Evolutionary conservation across 108 stramenopile species (phyloP).

Genomic region (Conticribra weissflogii): DNA sequence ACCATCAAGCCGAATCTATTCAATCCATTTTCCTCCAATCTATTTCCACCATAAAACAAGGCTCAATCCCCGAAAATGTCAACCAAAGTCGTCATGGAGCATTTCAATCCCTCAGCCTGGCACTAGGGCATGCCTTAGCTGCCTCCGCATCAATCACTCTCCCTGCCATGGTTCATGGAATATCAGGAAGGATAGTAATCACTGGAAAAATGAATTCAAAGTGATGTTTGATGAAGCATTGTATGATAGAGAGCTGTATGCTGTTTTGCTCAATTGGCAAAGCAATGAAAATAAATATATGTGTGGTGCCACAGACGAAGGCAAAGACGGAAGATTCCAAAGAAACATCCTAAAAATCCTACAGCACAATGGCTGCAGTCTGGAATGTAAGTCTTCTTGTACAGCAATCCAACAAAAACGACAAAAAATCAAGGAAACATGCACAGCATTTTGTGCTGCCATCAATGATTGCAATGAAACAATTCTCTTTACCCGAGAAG

Average conservation of each 20-base stretch:
- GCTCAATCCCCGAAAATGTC: no score
- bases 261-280: neutral
- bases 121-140: conserved; percentile 21
- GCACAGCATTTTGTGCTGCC: conserved; percentile 17
- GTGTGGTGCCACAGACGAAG: neutral
- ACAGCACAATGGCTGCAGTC: conserved; percentile 4
- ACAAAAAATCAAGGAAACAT: conserved; percentile 9
- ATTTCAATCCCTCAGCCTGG: conserved; percentile 17
- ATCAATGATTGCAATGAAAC: conserved; percentile 12
- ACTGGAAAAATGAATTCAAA: conserved; percentile 3
- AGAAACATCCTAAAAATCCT: neutral
- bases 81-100: conserved; percentile 2
- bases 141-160: conserved; percentile 21
- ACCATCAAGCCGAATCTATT: no score
- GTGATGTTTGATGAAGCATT: conserved; percentile 6
- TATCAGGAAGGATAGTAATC: neutral
- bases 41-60: no score
- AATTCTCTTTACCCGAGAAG: conserved; percentile 17
- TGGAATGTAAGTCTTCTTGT: neutral
- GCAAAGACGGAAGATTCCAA: neutral
- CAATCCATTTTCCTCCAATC: no score
- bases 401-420: conserved; percentile 7
- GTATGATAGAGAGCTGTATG: neutral
- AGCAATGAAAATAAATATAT: neutral
- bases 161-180: conserved; percentile 17